Evolutionary conservation across 1,284 basidiomycete species (phyloP).

Genomic region (Leccinum fallax): DNA sequence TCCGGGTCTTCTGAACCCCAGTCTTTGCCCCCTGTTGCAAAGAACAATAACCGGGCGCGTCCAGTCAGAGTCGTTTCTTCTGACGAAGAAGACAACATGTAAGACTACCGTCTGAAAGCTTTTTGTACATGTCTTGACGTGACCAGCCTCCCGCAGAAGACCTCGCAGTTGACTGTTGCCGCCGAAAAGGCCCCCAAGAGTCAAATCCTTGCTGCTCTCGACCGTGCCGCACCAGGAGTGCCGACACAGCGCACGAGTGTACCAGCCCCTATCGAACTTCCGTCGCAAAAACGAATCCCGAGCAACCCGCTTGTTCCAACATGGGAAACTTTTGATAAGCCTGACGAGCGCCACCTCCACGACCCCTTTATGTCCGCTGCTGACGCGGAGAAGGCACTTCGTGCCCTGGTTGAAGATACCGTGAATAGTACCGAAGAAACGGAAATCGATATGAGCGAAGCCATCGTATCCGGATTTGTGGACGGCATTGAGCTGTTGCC

Average conservation of each 20-base stretch:
- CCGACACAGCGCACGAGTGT: conserved; percentile 23
- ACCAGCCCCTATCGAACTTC: conserved; percentile 34
- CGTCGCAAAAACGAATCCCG: conserved; percentile 18
- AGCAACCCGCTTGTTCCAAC: conserved; percentile 13
- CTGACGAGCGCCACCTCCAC: conserved; percentile 35
- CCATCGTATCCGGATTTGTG: conserved; percentile 72
- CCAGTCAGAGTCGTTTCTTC: conserved; percentile 30
- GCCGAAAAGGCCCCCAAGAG: conserved; percentile 14
- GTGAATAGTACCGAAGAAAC: conserved; percentile 48
- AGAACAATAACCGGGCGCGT: conserved; percentile 6
- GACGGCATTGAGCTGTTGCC: conserved; percentile 74
- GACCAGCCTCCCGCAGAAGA: conserved; percentile 11
- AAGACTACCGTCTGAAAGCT: neutral
- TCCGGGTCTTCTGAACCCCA: conserved; percentile 25
- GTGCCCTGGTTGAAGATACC: conserved; percentile 57
- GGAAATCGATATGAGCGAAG: conserved; percentile 61
- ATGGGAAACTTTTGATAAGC: conserved; percentile 37
- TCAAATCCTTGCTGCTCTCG: conserved; percentile 25
- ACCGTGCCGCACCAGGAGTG: conserved; percentile 22
- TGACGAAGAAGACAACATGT: conserved; percentile 29
- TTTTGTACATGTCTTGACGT: conserved; percentile 2
- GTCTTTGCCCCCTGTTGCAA: conserved; percentile 14
- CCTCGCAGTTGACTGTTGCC: neutral
- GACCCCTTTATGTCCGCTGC: conserved; percentile 43
- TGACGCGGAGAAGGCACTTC: conserved; percentile 67